phyloP scores from a whole-genome alignment of 352 stramenopile species.

The Phytophthora lateralis region DNA sequence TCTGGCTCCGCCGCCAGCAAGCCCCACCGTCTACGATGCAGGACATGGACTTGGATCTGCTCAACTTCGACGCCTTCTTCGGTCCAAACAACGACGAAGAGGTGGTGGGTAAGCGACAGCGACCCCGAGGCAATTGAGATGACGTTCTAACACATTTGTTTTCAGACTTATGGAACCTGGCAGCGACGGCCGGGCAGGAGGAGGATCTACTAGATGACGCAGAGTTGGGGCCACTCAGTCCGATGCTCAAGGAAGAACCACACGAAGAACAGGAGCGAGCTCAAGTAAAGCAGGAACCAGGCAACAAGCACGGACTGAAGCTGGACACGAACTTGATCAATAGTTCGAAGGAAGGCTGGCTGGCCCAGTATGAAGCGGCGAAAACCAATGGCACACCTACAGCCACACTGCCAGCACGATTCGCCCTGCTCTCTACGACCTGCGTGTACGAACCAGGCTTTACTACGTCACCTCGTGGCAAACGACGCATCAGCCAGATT shows the following conservation, averaged over 20 bases:
- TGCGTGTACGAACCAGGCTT: conserved; percentile 41
- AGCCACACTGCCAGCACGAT: conserved; percentile 33
- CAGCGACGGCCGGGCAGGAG: conserved; percentile 22
- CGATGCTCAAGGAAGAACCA: conserved; percentile 28
- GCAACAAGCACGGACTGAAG: conserved; percentile 23
- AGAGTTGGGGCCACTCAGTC: conserved; percentile 38
- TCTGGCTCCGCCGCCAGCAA: conserved; percentile 31
- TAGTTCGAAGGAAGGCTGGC: conserved; percentile 19
- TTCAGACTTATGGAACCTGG: conserved; percentile 34
- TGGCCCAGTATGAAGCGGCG: conserved; percentile 22
- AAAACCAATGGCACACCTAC: conserved; percentile 34
- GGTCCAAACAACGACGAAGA: conserved; percentile 36
- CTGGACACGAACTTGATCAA: conserved; percentile 30
- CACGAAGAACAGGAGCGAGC: conserved; percentile 8
- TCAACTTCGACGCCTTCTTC: conserved; percentile 48
- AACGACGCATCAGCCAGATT: conserved; percentile 41
- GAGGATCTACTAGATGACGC: conserved; percentile 35
- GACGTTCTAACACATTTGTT: not conserved
- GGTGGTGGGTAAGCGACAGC: conserved; percentile 24
- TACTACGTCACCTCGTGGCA: conserved; percentile 41
- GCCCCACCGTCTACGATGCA: conserved; percentile 27
- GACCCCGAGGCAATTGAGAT: not conserved
- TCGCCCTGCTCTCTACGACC: conserved; percentile 37
- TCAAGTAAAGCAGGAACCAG: conserved; percentile 23
- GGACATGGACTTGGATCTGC: conserved; percentile 41